Evolutionary conservation across 164 flowering plant species (phyloP).

Genomic region (Tetracentron sinense): DNA sequence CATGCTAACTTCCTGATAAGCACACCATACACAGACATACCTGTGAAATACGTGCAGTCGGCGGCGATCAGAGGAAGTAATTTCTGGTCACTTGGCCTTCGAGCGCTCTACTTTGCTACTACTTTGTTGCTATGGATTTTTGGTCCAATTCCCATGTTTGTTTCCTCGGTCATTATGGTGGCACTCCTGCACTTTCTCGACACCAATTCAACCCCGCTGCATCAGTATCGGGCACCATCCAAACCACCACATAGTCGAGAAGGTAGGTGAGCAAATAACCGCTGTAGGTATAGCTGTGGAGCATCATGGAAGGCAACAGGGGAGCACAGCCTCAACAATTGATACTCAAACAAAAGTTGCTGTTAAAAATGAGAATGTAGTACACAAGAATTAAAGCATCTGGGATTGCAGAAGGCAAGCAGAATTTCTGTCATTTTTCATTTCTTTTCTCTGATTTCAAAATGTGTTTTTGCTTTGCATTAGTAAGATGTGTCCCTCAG

Average conservation of each 20-base stretch:
- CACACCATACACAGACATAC: slow-evolving; percentile 49
- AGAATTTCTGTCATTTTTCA: too few species aligned
- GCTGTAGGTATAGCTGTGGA: background rate
- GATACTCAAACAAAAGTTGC: too few species aligned
- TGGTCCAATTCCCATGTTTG: slow-evolving; percentile 58
- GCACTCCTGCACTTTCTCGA: slow-evolving; percentile 34
- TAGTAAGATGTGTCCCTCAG: too few species aligned
- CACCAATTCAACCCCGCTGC: slow-evolving; percentile 31
- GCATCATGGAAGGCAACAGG: background rate
- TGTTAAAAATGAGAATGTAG: too few species aligned
- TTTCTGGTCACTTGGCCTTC: slow-evolving; percentile 55
- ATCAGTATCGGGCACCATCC: slow-evolving; percentile 10
- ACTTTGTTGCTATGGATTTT: slow-evolving; percentile 52
- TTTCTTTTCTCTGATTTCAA: too few species aligned
- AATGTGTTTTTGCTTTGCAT: too few species aligned
- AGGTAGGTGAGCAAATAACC: background rate
- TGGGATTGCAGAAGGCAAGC: too few species aligned
- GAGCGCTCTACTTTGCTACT: slow-evolving; percentile 52
- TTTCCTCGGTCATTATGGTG: slow-evolving; percentile 36
- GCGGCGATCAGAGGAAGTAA: slow-evolving; percentile 47
- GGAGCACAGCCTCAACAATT: background rate
- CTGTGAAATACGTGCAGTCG: slow-evolving; percentile 32
- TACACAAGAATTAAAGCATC: too few species aligned
- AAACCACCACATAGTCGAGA: background rate
- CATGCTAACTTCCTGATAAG: slow-evolving; percentile 61